Conservation (phyloP, 2,329 filamentous ascomycete genomes). For the Trichoderma aggressivum region DNA sequence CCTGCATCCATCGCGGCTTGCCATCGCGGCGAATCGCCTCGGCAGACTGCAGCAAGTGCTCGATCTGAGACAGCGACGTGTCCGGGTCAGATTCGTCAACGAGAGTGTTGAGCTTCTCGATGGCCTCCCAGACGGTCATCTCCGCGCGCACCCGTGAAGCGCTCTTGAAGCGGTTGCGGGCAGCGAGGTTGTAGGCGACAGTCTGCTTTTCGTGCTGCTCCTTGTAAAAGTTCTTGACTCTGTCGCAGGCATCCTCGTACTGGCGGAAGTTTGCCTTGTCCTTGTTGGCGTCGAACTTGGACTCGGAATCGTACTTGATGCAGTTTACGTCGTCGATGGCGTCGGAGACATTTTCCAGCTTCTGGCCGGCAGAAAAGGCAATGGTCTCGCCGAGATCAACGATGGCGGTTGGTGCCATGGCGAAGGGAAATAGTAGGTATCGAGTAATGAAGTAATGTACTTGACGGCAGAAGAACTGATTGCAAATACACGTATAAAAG, state of each 20-base stretch:
- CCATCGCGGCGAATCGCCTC: conserved; percentile 86
- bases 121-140: conserved; percentile 88
- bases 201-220: conserved; percentile 71
- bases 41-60: conserved; percentile 83
- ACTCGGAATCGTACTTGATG: conserved; percentile 49
- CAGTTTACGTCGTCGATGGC: conserved; percentile 51
- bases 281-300: conserved; percentile 69
- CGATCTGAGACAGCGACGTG: conserved; percentile 81
- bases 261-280: conserved; percentile 79
- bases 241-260: conserved; percentile 77
- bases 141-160: conserved; percentile 60
- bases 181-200: conserved; percentile 78
- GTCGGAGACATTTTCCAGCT: conserved; percentile 50
- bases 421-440: not conserved
- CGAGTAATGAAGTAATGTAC: not conserved
- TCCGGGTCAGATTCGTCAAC: conserved; percentile 91
- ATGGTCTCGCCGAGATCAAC: conserved; percentile 16
- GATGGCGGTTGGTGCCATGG: conserved; percentile 30
- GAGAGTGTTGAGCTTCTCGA: conserved; percentile 87
- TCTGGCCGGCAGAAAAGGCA: conserved; percentile 24
- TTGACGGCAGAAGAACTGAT: not conserved
- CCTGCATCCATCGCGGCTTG: conserved; percentile 78
- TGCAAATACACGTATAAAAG: not conserved
- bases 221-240: conserved; percentile 82
- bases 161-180: conserved; percentile 57